Conservation (phyloP, 441 rosid species). For the Theobroma grandiflorum region DNA sequence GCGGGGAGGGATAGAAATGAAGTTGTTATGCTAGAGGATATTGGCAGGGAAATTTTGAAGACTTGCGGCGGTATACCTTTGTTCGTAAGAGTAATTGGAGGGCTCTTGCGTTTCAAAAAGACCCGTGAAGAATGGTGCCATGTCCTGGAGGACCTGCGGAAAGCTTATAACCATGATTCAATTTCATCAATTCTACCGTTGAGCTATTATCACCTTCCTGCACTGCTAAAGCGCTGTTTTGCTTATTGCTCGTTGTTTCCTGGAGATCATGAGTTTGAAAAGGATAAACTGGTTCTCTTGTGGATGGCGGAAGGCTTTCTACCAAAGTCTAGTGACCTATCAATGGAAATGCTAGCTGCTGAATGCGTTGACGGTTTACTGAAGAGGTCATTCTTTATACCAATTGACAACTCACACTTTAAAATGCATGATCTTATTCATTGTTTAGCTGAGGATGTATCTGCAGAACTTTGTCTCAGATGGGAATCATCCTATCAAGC, state of each 20-base stretch:
- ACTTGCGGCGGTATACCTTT: slow-evolving; percentile 32
- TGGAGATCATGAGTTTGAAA: background rate
- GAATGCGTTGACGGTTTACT: slow-evolving; percentile 25
- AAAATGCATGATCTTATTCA: background rate
- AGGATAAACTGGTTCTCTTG: slow-evolving; percentile 21
- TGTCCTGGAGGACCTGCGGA: background rate
- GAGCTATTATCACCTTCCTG: slow-evolving; percentile 29
- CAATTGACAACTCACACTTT: background rate
- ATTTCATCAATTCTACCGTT: background rate
- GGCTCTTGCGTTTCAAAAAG: slow-evolving; percentile 19
- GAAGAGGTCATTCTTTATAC: slow-evolving; percentile 10
- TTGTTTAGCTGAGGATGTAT: background rate
- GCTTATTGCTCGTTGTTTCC: slow-evolving; percentile 38
- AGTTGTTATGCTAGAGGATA: background rate
- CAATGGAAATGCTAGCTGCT: slow-evolving; percentile 20
- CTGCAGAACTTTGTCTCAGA: background rate
- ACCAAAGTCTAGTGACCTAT: background rate
- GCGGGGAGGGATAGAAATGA: background rate
- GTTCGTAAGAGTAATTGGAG: slow-evolving; percentile 24
- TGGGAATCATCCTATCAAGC: slow-evolving; percentile 22
- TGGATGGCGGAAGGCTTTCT: slow-evolving; percentile 41
- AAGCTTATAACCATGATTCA: no score
- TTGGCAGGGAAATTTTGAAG: slow-evolving; percentile 13
- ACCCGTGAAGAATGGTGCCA: background rate
- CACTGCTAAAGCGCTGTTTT: slow-evolving; percentile 32